Evolutionary conservation across 2,329 filamentous ascomycete species (phyloP).

Genomic region (Thyridium curvatum): DNA sequence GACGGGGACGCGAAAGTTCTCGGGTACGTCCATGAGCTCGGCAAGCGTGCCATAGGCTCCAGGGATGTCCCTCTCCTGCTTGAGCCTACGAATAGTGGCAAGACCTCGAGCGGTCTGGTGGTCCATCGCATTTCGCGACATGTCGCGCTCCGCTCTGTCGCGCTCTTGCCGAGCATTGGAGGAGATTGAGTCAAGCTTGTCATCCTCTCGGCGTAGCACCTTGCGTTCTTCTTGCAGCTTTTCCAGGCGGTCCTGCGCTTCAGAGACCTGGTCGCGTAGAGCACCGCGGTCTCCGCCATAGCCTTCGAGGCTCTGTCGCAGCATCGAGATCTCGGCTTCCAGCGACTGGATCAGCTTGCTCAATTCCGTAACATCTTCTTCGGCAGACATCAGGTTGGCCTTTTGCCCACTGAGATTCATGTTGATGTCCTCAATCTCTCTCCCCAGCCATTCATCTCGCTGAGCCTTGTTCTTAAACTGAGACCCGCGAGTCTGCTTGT

Average conservation of each 20-base stretch:
- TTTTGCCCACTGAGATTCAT: constrained; percentile 72
- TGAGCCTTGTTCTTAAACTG: constrained; percentile 86
- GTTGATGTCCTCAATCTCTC: constrained; percentile 76
- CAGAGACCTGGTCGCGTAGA: constrained; percentile 67
- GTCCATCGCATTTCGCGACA: constrained; percentile 78
- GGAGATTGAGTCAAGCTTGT: constrained; percentile 74
- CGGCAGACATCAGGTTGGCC: constrained; percentile 75
- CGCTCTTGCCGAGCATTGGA: constrained; percentile 70
- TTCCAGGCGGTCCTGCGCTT: constrained; percentile 72
- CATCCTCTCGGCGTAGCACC: constrained; percentile 80
- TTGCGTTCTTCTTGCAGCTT: constrained; percentile 81
- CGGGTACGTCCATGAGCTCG: constrained; percentile 82
- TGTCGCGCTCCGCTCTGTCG: constrained; percentile 67
- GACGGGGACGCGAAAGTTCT: constrained; percentile 79
- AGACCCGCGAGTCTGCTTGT: constrained; percentile 84
- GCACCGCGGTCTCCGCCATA: constrained; percentile 69
- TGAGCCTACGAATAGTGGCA: constrained; percentile 78
- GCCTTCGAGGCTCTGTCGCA: constrained; percentile 74
- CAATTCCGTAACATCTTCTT: constrained; percentile 62
- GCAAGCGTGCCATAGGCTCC: constrained; percentile 91
- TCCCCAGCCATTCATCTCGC: constrained; percentile 74
- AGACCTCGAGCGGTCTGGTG: constrained; percentile 80
- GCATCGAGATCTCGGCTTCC: constrained; percentile 60
- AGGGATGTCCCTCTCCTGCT: constrained; percentile 69
- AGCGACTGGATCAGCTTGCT: constrained; percentile 38